Evolutionary conservation across 2,329 filamentous ascomycete genomes (phyloP), one percentile per base, ranked within the genome.

Genomic region (Cladosporium phlei): DNA sequence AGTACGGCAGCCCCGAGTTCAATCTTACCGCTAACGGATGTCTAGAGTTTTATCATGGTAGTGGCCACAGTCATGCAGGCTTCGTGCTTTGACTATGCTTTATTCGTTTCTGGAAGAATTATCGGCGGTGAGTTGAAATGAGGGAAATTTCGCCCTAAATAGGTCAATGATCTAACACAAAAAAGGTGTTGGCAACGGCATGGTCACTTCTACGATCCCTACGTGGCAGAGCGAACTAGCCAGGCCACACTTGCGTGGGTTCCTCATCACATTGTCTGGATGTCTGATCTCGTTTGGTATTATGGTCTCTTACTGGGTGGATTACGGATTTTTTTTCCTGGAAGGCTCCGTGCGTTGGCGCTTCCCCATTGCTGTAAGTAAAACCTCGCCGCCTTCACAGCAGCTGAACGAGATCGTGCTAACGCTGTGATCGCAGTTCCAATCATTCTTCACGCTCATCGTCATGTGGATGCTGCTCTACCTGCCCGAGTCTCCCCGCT

Each of bases 161-260:
- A n/a, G n/a, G n/a, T n/a, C n/a, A n/a, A n/a, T n/a, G n/a, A n/a
- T n/a, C n/a, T n/a, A n/a, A n/a, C n/a, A n/a, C n/a, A n/a, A n/a
- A n/a, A n/a, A n/a, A n/a, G n/a, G n/a, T 32, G 63, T 74, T 43
- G 75, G 73, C n/a, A 74, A 73, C 22, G 57, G 72, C 19, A 63
- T 75, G 59, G 74, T 73, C 51, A 74, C 71, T 1, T 71, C 69
- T 0, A 74, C 70, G 0, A 70, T 74, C 17, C 71, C 71, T 10
- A 72, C 67, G 14, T 74, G 70, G 69, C 69, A 74, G 44, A 68
- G 67, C 3, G 71, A 75, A 57, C 72, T 68, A 52, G 71, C 69
- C 46, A 71, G 71, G 53, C 67, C 72, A 10, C 70, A 74, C 48
- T 64, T 65, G 38, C 66, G 72, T 49, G 72, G 72, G 8, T 67